Base-by-base conservation (phyloP, 139 green algal genomes). In the Dunaliella primolecta region DNA sequence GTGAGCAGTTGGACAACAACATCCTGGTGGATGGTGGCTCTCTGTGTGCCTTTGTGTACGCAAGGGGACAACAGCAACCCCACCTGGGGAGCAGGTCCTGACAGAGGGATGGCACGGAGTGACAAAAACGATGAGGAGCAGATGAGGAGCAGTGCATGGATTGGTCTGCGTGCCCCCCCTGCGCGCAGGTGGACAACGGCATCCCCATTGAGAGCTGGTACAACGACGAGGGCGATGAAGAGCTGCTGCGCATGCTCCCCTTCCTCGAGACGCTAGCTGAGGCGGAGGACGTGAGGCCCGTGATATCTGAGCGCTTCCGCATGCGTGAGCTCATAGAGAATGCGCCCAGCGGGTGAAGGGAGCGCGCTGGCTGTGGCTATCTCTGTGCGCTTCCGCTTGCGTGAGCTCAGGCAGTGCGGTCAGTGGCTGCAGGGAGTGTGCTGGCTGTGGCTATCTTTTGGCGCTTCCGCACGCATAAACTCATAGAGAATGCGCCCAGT, bases 121-220 rank as follows among this genome's bases (percentile, higher is more conserved):
- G n/a, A n/a, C n/a, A n/a, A n/a, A n/a, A n/a, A n/a, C n/a, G n/a
- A n/a, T n/a, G n/a, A n/a, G n/a, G n/a, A n/a, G n/a, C n/a, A n/a
- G n/a, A n/a, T n/a, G n/a, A n/a, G n/a, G n/a, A n/a, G n/a, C n/a
- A n/a, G n/a, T n/a, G n/a, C n/a, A n/a, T n/a, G n/a, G n/a, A n/a
- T n/a, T n/a, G n/a, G n/a, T n/a, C n/a, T n/a, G n/a, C n/a, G n/a
- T n/a, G n/a, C n/a, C n/a, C n/a, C n/a, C n/a, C n/a, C n/a, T n/a
- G n/a, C n/a, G 94, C 94, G 37, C 95, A 98, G 91, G 85, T 98
- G 25, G 93, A 95, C 84, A 99, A 99, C 81, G 96, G 96, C 85
- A 95, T 99, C 32, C 96, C 96, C 80, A 99, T 99, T 34, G 96
- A 98, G 89, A 94, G 86, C 15, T 99, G 96, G 94, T 97, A 96